These are phyloP conservation scores for Verticillium alfalfae DNA, from an alignment of 2,329 filamentous ascomycete species.

Conservation along the genomic window DNA sequence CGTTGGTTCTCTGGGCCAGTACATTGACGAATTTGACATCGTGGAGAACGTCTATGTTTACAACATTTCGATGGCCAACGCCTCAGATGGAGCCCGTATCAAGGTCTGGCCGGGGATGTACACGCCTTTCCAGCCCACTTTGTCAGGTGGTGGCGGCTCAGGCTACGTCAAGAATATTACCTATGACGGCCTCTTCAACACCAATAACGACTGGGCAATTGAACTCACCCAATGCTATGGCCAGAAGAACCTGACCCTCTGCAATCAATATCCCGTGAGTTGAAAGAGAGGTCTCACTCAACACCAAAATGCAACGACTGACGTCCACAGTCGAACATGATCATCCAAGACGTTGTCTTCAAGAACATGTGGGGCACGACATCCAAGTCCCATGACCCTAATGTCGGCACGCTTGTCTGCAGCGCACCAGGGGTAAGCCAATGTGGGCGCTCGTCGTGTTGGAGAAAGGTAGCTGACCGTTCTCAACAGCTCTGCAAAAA, in stretches of 20 bases:
- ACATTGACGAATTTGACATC: constrained; percentile 56
- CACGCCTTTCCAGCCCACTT: constrained; percentile 38
- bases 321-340: constrained; percentile 5
- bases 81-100: constrained; percentile 62
- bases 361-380: constrained; percentile 10
- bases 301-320: not conserved
- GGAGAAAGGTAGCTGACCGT: not conserved
- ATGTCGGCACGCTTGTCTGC: constrained; percentile 10
- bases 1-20: constrained; percentile 68
- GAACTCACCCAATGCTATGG: constrained; percentile 11
- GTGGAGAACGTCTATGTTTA: constrained; percentile 64
- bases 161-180: constrained; percentile 60
- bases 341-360: constrained; percentile 11
- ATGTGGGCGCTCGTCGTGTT: not conserved
- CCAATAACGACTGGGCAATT: constrained; percentile 51
- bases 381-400: constrained; percentile 10
- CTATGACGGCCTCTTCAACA: constrained; percentile 54
- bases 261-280: constrained; percentile 9
- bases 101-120: constrained; percentile 62
- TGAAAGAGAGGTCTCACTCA: not conserved
- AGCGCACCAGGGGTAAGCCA: constrained; percentile 6
- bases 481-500: constrained; percentile 5
- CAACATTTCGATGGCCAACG: constrained; percentile 54
- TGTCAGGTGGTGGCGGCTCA: constrained; percentile 56
- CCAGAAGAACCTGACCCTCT: constrained; percentile 3